Evolutionary conservation across 495 filamentous ascomycete genomes (phyloP), one percentile per base, ranked within the genome.

Genomic region (Hypoxylon cercidicola): DNA sequence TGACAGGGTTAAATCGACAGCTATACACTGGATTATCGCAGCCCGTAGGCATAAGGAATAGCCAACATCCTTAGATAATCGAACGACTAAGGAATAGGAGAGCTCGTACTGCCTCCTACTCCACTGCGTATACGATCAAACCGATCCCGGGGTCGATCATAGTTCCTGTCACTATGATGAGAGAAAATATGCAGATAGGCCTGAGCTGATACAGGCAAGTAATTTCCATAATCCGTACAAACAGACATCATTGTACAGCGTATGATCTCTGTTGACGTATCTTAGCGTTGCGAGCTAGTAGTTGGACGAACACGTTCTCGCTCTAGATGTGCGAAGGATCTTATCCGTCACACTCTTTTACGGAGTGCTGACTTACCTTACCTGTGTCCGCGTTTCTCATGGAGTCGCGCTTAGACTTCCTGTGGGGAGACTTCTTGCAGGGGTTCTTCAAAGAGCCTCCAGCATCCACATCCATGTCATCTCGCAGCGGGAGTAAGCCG

Each of bases 401-500:
- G 28, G 28, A 56, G 44, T 19, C 16, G 39, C 53, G 64, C 64
- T 62, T 67, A 60, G 57, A 67, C 57, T 48, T 28, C 32, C n/a
- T 52, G 56, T 66, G 39, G 56, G 56, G 62, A 55, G 5, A 54
- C 52, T 13, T 58, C 30, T 19, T 3, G 50, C 45, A 47, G 35
- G 57, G 64, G 41, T 47, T 40, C 25, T 28, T 37, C 23, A 61
- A 32, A 67, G 64, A 67, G 64, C 64, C 64, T 67, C 64, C 47
- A 62, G 57, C 56, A 35, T 46, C 52, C 43, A 59, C 56, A 35
- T 46, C 52, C 43, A 59, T 57, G 64, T 49, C 43, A 48, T 47
- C 35, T 40, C 16, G 18, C 5, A 61, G 34, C 45, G 48, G 57
- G 47, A 34, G 57, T 50, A 20, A 52, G 43, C 52, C 57, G 13